Percentiles rank a stretch among this genome's conserved stretches.
These are phyloP conservation scores for Beta lomatogona DNA, from an alignment of 179 eudicot genomes.

Conservation along the genomic window DNA sequence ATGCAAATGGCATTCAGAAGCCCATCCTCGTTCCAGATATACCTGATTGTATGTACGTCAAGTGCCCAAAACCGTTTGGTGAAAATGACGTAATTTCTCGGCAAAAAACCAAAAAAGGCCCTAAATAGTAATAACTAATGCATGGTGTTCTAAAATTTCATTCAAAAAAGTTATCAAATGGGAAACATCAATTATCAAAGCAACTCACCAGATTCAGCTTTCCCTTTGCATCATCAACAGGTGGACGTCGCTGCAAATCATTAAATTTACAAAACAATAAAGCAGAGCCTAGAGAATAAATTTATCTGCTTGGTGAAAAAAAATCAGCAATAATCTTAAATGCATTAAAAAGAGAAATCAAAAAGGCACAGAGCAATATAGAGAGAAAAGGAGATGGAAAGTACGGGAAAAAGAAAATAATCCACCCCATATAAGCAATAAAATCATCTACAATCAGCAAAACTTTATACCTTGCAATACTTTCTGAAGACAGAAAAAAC, in stretches of 20 bases:
- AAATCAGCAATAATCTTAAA: neutral
- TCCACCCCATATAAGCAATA: neutral
- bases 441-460: conserved; percentile 4
- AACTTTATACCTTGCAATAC: conserved; percentile 74
- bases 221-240: conserved; percentile 55
- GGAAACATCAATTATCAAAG: neutral
- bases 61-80: neutral
- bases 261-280: neutral
- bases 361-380: neutral
- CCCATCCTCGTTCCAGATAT: neutral
- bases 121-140: neutral
- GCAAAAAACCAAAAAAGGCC: neutral
- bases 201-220: conserved; percentile 65
- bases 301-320: conserved; percentile 3
- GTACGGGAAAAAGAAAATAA: neutral
- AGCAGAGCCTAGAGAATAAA: neutral
- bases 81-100: neutral
- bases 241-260: conserved; percentile 83
- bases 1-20: neutral
- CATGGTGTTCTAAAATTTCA: neutral
- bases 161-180: neutral
- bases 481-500: conserved; percentile 72
- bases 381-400: neutral
- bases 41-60: neutral
- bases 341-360: neutral